Conservation (phyloP, 23 red algal species). For the Gracilaria domingensis region DNA sequence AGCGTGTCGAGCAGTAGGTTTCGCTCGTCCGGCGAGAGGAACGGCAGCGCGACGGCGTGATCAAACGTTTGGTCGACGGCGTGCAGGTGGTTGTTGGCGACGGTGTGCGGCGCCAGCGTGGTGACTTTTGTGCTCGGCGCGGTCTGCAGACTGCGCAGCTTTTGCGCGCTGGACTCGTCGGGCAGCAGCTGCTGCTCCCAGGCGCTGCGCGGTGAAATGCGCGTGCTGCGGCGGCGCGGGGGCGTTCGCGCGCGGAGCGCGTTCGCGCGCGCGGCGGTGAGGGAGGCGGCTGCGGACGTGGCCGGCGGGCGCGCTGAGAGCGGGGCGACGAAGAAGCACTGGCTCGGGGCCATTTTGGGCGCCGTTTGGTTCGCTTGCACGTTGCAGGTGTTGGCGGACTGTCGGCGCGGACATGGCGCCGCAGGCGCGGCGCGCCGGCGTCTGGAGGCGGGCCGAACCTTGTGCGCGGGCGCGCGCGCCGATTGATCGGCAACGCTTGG, state of each 20-base stretch:
- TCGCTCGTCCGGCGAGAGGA: neutral
- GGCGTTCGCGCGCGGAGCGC: neutral
- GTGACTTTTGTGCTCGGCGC: neutral
- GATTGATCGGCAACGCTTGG: too few species aligned
- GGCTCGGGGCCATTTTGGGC: neutral
- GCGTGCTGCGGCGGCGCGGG: neutral
- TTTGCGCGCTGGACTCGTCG: neutral
- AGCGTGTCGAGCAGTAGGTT: neutral
- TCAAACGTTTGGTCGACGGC: neutral
- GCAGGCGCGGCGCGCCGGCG: too few species aligned
- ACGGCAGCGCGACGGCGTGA: neutral
- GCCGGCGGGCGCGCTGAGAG: neutral
- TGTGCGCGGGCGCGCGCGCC: too few species aligned
- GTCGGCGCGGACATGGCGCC: too few species aligned
- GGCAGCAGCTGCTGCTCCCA: slow-evolving; percentile 7
- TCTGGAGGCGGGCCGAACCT: too few species aligned
- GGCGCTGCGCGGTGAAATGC: neutral
- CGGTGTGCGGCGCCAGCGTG: slow-evolving; percentile 3
- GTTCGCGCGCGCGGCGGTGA: neutral
- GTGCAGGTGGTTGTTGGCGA: neutral
- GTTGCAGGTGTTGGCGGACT: too few species aligned
- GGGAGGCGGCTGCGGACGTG: neutral
- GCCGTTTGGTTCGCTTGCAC: too few species aligned
- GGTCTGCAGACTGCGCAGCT: neutral
- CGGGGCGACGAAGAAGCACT: slow-evolving; percentile 6